Conservation (phyloP, 2,329 filamentous ascomycete species). For the Ophiostoma sp. region DNA sequence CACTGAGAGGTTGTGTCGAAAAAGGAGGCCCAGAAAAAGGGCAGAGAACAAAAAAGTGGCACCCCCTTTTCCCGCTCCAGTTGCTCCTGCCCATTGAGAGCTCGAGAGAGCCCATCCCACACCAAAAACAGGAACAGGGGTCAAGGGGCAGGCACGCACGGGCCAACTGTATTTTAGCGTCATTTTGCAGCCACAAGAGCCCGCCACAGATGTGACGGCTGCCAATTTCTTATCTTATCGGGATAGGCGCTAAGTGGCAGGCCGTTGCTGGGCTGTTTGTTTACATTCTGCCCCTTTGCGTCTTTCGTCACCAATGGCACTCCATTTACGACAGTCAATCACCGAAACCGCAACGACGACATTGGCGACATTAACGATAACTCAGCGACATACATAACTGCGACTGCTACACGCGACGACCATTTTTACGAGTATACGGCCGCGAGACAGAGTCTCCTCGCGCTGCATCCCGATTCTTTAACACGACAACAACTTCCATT, state of each 20-base stretch:
- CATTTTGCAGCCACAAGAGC: not conserved
- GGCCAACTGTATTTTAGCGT: not conserved
- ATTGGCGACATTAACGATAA: not conserved
- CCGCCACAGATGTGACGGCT: conserved; percentile 1
- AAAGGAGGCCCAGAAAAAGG: conserved; percentile 3
- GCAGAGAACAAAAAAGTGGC: conserved; percentile 12
- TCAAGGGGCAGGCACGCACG: conserved; percentile 12
- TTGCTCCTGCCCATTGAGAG: too few relatives aligned
- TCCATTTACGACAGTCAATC: not conserved
- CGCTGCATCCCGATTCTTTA: not conserved
- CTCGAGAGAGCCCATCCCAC: not conserved
- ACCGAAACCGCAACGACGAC: not conserved
- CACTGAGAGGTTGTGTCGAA: not conserved
- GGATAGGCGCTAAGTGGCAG: not conserved
- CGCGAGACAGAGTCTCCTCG: not conserved
- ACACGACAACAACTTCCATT: not conserved
- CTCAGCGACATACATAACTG: not conserved
- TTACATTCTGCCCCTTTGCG: conserved; percentile 25
- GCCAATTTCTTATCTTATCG: conserved; percentile 23
- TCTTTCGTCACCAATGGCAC: not conserved
- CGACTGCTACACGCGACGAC: not conserved
- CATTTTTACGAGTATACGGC: not conserved
- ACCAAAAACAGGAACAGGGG: not conserved
- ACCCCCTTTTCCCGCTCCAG: not conserved
- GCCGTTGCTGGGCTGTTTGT: conserved; percentile 28